phyloP scores from a whole-genome alignment of 148 eudicot species.

The Fagopyrum esculentum region DNA sequence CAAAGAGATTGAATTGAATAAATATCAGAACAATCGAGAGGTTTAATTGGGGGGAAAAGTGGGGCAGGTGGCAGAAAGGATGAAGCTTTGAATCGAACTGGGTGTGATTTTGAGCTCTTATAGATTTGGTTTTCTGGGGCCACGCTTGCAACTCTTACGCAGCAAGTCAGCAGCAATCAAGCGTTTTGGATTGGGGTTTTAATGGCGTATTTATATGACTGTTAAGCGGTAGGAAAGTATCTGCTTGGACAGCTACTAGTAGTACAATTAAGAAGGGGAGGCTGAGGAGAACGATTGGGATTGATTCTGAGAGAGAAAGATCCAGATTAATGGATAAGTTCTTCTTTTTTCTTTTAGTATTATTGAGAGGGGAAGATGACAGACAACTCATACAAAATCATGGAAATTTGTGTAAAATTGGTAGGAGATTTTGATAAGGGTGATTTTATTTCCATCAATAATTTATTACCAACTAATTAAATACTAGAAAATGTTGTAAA shows the following conservation, averaged over 20 bases:
- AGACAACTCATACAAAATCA: neutral
- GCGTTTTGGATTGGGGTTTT: neutral
- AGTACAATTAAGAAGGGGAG: neutral
- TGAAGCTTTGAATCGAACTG: neutral
- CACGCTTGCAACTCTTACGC: neutral
- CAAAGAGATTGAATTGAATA: neutral
- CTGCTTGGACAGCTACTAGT: conserved; percentile 7
- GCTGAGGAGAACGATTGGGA: conserved; percentile 3
- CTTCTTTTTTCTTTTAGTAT: neutral
- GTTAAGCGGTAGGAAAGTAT: neutral
- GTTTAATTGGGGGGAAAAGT: neutral
- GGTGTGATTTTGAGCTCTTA: neutral
- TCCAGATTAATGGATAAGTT: conserved; percentile 3
- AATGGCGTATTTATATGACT: conserved; percentile 6
- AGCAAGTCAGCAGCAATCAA: neutral
- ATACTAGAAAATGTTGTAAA: no score
- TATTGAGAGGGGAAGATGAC: neutral
- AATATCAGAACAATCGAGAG: neutral
- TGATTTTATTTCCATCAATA: no score
- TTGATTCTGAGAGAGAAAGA: neutral
- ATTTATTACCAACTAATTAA: no score
- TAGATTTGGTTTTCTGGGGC: conserved; percentile 11
- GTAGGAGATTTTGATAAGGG: no score
- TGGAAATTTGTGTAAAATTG: no score
- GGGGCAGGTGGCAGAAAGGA: neutral